These are phyloP conservation scores for Endogone sp. DNA, from an alignment of 192 early-diverging fungal species.

Conservation along the genomic window DNA sequence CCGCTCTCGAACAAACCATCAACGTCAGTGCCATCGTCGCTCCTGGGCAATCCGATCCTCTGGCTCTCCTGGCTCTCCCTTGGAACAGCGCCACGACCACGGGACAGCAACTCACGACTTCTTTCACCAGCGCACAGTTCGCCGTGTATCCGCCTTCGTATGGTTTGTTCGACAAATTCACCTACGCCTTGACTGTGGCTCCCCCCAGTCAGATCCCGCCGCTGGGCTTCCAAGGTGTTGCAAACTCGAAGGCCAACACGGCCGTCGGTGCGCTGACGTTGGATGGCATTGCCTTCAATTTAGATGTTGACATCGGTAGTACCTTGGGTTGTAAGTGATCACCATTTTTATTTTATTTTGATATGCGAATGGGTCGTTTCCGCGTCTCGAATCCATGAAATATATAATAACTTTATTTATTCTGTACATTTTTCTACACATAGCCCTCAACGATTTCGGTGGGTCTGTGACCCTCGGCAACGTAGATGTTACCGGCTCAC, in stretches of 20 bases:
- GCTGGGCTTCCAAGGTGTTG: background rate
- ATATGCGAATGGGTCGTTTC: background rate
- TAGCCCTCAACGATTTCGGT: conserved; percentile 25
- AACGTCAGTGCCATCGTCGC: conserved; percentile 15
- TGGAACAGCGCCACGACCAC: conserved; percentile 15
- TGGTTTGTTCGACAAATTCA: conserved; percentile 22
- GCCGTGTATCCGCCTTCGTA: conserved; percentile 15
- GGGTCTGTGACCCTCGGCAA: conserved; percentile 13
- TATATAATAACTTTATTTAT: conserved; percentile 1
- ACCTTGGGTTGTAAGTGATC: conserved; percentile 25
- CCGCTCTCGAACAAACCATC: conserved; percentile 42
- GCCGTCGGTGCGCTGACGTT: conserved; percentile 35
- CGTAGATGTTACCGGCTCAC: conserved; percentile 21
- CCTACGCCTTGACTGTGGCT: conserved; percentile 17
- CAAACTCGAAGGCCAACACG: conserved; percentile 25
- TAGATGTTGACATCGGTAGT: conserved; percentile 10
- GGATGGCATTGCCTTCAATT: conserved; percentile 31
- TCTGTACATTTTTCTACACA: conserved; percentile 9
- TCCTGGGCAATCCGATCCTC: conserved; percentile 7
- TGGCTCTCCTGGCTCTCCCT: conserved; percentile 15
- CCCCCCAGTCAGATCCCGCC: conserved; percentile 7
- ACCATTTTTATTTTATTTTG: conserved; percentile 4
- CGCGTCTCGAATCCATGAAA: background rate
- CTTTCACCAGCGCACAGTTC: conserved; percentile 23
- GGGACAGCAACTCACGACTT: conserved; percentile 20